Percentiles rank a stretch among this genome's conserved stretches.
Conservation (phyloP, 805 yeast species). For the Candida qinlingensis region DNA sequence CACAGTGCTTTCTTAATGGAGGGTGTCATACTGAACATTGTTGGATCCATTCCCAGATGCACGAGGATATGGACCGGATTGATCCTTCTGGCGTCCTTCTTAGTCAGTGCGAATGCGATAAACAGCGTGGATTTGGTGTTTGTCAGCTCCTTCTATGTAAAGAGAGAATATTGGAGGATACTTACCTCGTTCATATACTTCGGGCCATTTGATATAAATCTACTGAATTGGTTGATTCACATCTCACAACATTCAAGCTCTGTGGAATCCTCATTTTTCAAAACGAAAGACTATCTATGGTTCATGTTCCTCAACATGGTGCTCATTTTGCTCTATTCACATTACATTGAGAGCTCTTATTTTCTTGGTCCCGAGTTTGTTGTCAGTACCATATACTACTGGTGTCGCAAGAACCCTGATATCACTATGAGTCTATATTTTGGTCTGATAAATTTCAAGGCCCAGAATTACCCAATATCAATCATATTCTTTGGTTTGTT, state of each 20-base stretch:
- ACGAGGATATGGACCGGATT: conserved; percentile 18
- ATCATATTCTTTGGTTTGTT: conserved; percentile 2
- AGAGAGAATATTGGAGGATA: conserved; percentile 20
- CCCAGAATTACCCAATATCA: conserved; percentile 14
- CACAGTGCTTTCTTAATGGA: conserved; percentile 14
- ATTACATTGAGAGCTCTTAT: conserved; percentile 3
- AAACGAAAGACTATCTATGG: conserved; percentile 18
- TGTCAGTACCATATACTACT: conserved; percentile 14
- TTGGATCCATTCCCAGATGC: conserved; percentile 13
- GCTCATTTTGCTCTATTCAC: conserved; percentile 8
- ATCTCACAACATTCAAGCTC: conserved; percentile 9
- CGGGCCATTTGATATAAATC: conserved; percentile 12
- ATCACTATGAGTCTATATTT: conserved; percentile 4
- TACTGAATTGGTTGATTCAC: conserved; percentile 8
- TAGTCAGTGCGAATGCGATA: conserved; percentile 10
- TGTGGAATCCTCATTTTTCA: conserved; percentile 11
- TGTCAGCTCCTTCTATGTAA: conserved; percentile 7
- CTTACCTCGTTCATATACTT: conserved; percentile 16
- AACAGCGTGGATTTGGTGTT: conserved; percentile 10
- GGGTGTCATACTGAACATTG: conserved; percentile 16
- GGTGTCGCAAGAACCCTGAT: conserved; percentile 19
- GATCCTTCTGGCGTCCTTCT: conserved; percentile 8
- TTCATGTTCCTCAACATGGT: conserved; percentile 8
- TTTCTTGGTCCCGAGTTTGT: conserved; percentile 9
- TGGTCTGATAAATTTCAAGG: conserved; percentile 13